These are phyloP conservation scores for Boletus barrowsii DNA, from an alignment of 768 basidiomycete species.

Conservation along the genomic window DNA sequence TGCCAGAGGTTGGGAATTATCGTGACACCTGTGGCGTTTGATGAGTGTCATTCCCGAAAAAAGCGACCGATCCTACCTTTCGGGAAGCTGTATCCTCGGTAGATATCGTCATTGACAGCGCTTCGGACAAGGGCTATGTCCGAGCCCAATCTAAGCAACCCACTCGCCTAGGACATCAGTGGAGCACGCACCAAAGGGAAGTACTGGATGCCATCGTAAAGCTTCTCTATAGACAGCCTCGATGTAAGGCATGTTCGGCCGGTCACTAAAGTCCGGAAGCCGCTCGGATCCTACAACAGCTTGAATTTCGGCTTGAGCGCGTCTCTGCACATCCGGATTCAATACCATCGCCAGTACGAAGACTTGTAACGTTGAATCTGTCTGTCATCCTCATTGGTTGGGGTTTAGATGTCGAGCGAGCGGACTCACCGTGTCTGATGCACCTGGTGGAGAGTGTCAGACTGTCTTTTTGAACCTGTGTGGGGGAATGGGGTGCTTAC, in stretches of 20 bases:
- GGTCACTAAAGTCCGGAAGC: conserved; percentile 1
- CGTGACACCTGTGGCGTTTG: neutral
- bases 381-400: neutral
- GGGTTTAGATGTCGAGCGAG: neutral
- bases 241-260: conserved; percentile 1
- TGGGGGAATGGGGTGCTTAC: neutral
- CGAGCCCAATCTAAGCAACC: neutral
- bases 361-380: neutral
- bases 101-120: conserved; percentile 4
- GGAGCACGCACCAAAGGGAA: conserved; percentile 5
- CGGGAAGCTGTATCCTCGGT: conserved; percentile 8
- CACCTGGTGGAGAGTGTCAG: conserved; percentile 1
- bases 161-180: neutral
- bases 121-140: conserved; percentile 5
- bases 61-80: neutral
- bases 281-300: conserved; percentile 6
- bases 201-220: conserved; percentile 6
- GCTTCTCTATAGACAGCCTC: conserved; percentile 5
- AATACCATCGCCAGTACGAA: conserved; percentile 8
- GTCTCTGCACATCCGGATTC: conserved; percentile 5
- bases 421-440: conserved; percentile 6
- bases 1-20: conserved; percentile 10
- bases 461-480: neutral
- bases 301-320: conserved; percentile 5
- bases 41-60: too few species aligned